Evolutionary conservation across 2,329 filamentous ascomycete genomes (phyloP).

Genomic region (Neonectria punicea): DNA sequence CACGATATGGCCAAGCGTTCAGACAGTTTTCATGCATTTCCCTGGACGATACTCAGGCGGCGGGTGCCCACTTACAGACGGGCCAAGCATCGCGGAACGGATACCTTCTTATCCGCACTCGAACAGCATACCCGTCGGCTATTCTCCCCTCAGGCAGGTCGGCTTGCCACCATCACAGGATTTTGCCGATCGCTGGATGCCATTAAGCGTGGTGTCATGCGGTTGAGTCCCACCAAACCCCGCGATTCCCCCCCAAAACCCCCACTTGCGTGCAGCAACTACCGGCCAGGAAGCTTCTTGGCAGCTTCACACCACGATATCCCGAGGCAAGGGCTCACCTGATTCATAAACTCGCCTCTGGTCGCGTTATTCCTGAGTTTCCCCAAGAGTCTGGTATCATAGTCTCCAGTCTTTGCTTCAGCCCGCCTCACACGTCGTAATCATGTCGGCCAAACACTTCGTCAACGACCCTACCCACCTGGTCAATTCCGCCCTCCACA

Average conservation of each 20-base stretch:
- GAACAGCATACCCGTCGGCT: conserved; percentile 3
- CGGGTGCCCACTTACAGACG: neutral
- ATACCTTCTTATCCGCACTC: neutral
- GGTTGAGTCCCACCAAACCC: conserved; percentile 16
- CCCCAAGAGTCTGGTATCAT: neutral
- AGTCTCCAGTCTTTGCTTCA: conserved; percentile 5
- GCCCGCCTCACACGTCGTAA: conserved; percentile 23
- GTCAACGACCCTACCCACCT: conserved; percentile 84
- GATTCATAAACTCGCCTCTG: conserved; percentile 1
- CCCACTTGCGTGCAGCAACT: conserved; percentile 7
- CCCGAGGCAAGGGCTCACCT: conserved; percentile 13
- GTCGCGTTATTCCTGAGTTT: neutral
- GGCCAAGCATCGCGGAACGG: neutral
- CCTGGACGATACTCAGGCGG: neutral
- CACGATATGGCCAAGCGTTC: neutral
- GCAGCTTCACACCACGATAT: neutral
- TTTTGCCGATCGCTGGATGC: conserved; percentile 7
- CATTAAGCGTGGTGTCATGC: conserved; percentile 4
- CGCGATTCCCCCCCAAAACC: conserved; percentile 18
- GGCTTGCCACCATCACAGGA: conserved; percentile 6
- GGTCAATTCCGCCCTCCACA: conserved; percentile 79
- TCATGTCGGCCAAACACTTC: conserved; percentile 81
- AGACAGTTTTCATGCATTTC: neutral
- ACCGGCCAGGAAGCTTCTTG: conserved; percentile 2
- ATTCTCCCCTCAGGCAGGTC: neutral